A percentile compares a stretch with the other conserved stretches of the same genome.
phyloP scores from a whole-genome alignment of 129 eudicot species.

The Escallonia herrerae region DNA sequence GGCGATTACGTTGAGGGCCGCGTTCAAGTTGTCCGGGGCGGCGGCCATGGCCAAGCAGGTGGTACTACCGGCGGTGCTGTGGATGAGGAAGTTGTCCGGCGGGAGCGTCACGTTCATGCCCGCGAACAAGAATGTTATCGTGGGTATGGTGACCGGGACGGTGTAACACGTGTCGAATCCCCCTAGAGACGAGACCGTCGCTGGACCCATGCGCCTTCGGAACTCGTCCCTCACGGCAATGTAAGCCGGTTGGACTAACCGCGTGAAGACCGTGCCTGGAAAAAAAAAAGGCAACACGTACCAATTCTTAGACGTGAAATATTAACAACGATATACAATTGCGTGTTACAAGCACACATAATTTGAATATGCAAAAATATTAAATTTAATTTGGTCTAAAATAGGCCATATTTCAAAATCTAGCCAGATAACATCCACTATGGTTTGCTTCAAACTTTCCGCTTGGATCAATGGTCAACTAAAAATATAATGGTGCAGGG shows the following conservation, averaged over 20 bases:
- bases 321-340: too few species aligned
- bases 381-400: too few species aligned
- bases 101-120: slow-evolving; percentile 76
- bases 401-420: too few species aligned
- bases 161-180: slow-evolving; percentile 94
- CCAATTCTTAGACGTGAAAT: too few species aligned
- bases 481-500: too few species aligned
- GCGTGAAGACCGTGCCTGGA: slow-evolving; percentile 75
- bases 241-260: slow-evolving; percentile 76
- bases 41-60: slow-evolving; percentile 93
- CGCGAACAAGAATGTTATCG: slow-evolving; percentile 77
- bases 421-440: too few species aligned
- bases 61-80: slow-evolving; percentile 52
- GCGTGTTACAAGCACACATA: too few species aligned
- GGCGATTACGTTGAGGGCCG: slow-evolving; percentile 77
- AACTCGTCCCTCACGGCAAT: slow-evolving; percentile 69
- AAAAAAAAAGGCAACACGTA: background rate
- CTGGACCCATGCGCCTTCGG: slow-evolving; percentile 65
- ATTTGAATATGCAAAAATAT: too few species aligned
- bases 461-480: too few species aligned
- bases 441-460: too few species aligned
- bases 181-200: slow-evolving; percentile 65
- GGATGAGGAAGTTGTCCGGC: slow-evolving; percentile 85
- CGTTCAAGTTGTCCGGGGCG: slow-evolving; percentile 50
- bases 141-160: slow-evolving; percentile 59